Evolutionary conservation across 108 stramenopile genomes (phyloP).

Genomic region (Epipyxis sp.): DNA sequence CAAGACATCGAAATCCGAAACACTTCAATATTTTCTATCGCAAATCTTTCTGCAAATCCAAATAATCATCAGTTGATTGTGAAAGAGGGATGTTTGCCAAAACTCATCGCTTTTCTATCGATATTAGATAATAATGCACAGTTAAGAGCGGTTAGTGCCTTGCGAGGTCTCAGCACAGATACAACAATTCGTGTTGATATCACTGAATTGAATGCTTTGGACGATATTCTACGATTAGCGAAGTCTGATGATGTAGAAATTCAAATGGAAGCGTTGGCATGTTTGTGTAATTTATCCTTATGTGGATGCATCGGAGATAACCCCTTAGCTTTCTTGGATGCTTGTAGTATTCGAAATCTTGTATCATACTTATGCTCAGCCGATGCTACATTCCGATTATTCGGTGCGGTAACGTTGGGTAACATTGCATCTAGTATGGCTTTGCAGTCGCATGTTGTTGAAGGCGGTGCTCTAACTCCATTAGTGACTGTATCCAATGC

Average conservation of each 20-base stretch:
- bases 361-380: conserved; percentile 71
- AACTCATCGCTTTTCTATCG: conserved; percentile 45
- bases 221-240: conserved; percentile 61
- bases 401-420: conserved; percentile 76
- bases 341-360: conserved; percentile 61
- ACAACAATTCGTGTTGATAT: conserved; percentile 58
- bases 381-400: conserved; percentile 72
- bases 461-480: conserved; percentile 62
- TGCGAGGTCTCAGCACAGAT: conserved; percentile 68
- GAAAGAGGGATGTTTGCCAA: conserved; percentile 47
- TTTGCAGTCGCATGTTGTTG: conserved; percentile 58
- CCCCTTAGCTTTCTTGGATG: conserved; percentile 58
- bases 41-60: conserved; percentile 66
- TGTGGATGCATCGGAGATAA: conserved; percentile 71
- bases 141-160: conserved; percentile 59
- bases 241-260: conserved; percentile 66
- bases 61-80: conserved; percentile 58
- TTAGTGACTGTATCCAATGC: conserved; percentile 60
- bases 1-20: conserved; percentile 68
- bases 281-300: conserved; percentile 72
- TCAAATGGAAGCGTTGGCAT: conserved; percentile 69
- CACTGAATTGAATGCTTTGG: conserved; percentile 56
- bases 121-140: conserved; percentile 53
- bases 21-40: conserved; percentile 60
- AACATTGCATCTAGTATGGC: conserved; percentile 66